phyloP scores from a whole-genome alignment of 257 asterid species.

The Anisodus acutangulus region DNA sequence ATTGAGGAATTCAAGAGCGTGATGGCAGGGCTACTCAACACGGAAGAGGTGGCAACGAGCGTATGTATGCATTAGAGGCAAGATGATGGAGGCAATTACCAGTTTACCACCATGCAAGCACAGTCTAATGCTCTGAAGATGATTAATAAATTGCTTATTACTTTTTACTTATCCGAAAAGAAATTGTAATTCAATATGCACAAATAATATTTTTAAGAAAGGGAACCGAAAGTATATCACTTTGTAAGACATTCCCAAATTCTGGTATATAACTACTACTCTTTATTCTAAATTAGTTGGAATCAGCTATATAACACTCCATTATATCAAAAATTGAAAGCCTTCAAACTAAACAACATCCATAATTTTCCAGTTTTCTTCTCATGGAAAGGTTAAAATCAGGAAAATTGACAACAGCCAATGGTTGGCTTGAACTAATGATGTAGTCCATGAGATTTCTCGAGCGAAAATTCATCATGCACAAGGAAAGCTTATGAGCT shows the following conservation, averaged over 20 bases:
- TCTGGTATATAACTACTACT: background rate
- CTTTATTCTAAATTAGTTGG: background rate
- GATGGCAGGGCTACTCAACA: background rate
- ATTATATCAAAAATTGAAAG: background rate
- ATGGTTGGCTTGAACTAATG: background rate
- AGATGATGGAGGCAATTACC: background rate
- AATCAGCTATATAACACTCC: background rate
- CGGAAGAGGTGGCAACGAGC: background rate
- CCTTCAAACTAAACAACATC: background rate
- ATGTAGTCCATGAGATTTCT: constrained; percentile 14
- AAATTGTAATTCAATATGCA: background rate
- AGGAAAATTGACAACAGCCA: background rate
- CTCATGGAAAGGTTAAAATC: background rate
- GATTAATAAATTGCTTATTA: background rate
- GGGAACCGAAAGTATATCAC: background rate
- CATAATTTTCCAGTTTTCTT: background rate
- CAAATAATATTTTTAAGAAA: background rate
- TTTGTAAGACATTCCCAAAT: background rate
- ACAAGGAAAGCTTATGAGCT: background rate
- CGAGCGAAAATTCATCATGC: background rate
- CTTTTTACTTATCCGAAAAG: background rate
- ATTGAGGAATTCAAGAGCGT: background rate
- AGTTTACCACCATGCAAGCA: background rate
- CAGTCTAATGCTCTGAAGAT: background rate
- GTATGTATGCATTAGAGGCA: background rate